Conservation (phyloP, 1,284 basidiomycete genomes). For the Pulveroboletus sp. region DNA sequence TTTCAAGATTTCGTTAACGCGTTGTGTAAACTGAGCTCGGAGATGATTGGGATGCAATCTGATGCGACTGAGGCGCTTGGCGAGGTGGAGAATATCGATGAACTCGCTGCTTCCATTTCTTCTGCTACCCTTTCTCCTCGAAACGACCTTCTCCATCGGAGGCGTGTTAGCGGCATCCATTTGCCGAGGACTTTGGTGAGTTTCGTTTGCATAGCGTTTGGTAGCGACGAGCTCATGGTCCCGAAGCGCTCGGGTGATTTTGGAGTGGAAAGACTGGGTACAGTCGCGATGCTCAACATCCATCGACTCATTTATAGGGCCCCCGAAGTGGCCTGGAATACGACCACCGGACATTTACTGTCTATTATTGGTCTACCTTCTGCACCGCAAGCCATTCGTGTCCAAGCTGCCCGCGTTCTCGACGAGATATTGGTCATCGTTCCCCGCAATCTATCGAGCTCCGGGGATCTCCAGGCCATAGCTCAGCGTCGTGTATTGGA, state of each 20-base stretch:
- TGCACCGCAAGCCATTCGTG: slow-evolving; percentile 78
- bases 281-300: slow-evolving; percentile 81
- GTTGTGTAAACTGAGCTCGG: slow-evolving; percentile 81
- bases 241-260: slow-evolving; percentile 77
- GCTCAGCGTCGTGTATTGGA: slow-evolving; percentile 84
- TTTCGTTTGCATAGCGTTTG: slow-evolving; percentile 4
- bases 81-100: slow-evolving; percentile 46
- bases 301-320: slow-evolving; percentile 80
- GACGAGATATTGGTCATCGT: slow-evolving; percentile 79
- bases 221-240: background rate
- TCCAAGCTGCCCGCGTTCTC: slow-evolving; percentile 85
- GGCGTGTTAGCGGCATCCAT: slow-evolving; percentile 84
- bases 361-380: slow-evolving; percentile 65
- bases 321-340: slow-evolving; percentile 84
- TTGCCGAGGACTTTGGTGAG: slow-evolving; percentile 74
- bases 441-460: slow-evolving; percentile 63
- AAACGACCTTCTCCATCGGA: slow-evolving; percentile 52
- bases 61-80: slow-evolving; percentile 38
- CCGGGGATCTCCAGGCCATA: slow-evolving; percentile 62
- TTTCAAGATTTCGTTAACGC: slow-evolving; percentile 83
- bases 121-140: slow-evolving; percentile 44
- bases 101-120: slow-evolving; percentile 36
- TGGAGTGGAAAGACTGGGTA: slow-evolving; percentile 82
- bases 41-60: slow-evolving; percentile 86
- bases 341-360: slow-evolving; percentile 78